A percentile compares a stretch with the other conserved stretches of the same genome.
phyloP scores from a whole-genome alignment of 495 filamentous ascomycete genomes.

The Pseudoneurospora amorphoporcata region DNA sequence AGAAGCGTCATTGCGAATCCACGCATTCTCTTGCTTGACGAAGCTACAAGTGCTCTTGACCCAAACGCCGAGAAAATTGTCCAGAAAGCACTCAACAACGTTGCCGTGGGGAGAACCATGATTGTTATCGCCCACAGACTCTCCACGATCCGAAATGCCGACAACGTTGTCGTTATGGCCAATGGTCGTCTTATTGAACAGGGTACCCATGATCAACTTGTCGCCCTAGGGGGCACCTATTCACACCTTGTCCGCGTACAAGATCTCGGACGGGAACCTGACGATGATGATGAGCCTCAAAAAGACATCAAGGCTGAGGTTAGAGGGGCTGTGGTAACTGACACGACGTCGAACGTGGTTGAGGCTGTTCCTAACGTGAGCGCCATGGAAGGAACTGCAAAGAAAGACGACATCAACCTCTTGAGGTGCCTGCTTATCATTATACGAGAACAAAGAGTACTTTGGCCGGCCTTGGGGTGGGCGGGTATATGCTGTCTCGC shows the following conservation, averaged over 20 bases:
- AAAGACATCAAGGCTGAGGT: slow-evolving; percentile 17
- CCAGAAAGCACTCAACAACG: slow-evolving; percentile 54
- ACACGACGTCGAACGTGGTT: slow-evolving; percentile 21
- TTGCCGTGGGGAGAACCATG: slow-evolving; percentile 55
- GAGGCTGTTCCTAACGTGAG: slow-evolving; percentile 10
- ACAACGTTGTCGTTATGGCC: slow-evolving; percentile 58
- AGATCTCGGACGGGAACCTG: slow-evolving; percentile 20
- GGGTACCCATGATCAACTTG: slow-evolving; percentile 54
- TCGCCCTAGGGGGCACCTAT: slow-evolving; percentile 41
- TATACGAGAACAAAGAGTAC: slow-evolving; percentile 23
- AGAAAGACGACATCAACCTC: slow-evolving; percentile 14
- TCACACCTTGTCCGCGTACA: slow-evolving; percentile 36
- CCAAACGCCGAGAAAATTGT: slow-evolving; percentile 52
- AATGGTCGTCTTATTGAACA: slow-evolving; percentile 45
- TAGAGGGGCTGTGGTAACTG: slow-evolving; percentile 16
- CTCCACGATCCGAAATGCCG: slow-evolving; percentile 54
- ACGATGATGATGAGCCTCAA: neutral
- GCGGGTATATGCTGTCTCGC: slow-evolving; percentile 10
- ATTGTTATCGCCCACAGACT: slow-evolving; percentile 64
- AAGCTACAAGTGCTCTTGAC: slow-evolving; percentile 68
- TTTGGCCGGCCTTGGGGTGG: slow-evolving; percentile 21
- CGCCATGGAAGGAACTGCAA: neutral
- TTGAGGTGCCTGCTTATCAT: slow-evolving; percentile 31
- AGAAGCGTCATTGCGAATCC: slow-evolving; percentile 58
- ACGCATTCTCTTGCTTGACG: slow-evolving; percentile 67